Evolutionary conservation across 225 moss, liverwort and hornwort genomes (phyloP).

Genomic region (Polytrichum formosum): DNA sequence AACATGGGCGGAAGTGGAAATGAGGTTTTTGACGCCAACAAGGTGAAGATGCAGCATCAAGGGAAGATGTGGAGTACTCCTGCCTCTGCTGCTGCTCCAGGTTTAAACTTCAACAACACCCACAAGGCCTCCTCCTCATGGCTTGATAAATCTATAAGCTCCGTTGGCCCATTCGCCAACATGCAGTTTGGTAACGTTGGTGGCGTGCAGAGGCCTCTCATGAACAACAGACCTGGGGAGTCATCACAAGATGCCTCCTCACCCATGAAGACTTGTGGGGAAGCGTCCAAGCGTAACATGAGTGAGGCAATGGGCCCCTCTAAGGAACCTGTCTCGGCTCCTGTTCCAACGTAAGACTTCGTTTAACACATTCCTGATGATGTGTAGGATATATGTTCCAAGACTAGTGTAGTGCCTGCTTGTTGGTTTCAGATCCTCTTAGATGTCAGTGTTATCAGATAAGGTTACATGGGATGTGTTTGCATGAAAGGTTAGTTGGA

Average conservation of each 20-base stretch:
- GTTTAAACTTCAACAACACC: slow-evolving; percentile 3
- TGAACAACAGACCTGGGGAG: slow-evolving; percentile 26
- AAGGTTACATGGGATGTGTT: no score
- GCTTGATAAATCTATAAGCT: slow-evolving; percentile 44
- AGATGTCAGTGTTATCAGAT: no score
- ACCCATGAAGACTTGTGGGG: slow-evolving; percentile 35
- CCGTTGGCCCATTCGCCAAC: slow-evolving; percentile 47
- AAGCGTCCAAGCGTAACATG: slow-evolving; percentile 25
- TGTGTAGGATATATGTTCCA: no score
- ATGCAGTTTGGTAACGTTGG: slow-evolving; percentile 16
- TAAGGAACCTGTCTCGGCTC: slow-evolving; percentile 10
- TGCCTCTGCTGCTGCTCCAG: slow-evolving; percentile 1
- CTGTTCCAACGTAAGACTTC: slow-evolving; percentile 34
- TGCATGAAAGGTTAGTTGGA: no score
- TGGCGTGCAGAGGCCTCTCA: slow-evolving; percentile 3
- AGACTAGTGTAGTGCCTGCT: no score
- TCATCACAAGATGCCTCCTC: slow-evolving; percentile 30
- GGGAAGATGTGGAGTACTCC: slow-evolving; percentile 27
- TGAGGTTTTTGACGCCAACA: slow-evolving; percentile 39
- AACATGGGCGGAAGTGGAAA: slow-evolving; percentile 19
- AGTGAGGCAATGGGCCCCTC: slow-evolving; percentile 17
- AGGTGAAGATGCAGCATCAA: slow-evolving; percentile 25
- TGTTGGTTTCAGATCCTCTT: no score
- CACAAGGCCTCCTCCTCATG: slow-evolving; percentile 25
- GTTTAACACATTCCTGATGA: not conserved